phyloP scores from a whole-genome alignment of 139 green algal species.

The Pleodorina starrii region DNA sequence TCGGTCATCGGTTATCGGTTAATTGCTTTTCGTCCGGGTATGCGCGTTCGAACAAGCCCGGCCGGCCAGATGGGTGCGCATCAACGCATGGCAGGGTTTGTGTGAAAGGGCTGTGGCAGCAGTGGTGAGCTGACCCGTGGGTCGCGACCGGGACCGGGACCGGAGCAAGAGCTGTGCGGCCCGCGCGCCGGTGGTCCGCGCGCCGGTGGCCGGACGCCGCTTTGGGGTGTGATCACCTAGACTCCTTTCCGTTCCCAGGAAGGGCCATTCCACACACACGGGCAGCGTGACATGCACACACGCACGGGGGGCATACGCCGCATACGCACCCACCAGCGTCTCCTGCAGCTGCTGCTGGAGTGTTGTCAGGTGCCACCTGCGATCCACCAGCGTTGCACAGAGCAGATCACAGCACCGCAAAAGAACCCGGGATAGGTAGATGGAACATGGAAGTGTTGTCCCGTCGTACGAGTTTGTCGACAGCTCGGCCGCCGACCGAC shows the following conservation, averaged over 20 bases:
- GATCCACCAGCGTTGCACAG: background rate
- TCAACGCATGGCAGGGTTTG: background rate
- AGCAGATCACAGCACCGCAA: background rate
- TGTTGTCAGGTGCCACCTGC: background rate
- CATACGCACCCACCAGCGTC: background rate
- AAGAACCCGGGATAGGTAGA: background rate
- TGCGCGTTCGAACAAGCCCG: too few relatives aligned
- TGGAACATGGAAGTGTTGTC: background rate
- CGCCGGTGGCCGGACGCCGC: too few relatives aligned
- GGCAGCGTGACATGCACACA: too few relatives aligned
- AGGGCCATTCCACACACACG: too few relatives aligned
- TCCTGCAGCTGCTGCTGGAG: constrained; percentile 17
- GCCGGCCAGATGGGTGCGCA: too few relatives aligned
- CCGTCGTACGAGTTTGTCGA: background rate
- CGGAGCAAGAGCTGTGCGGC: background rate
- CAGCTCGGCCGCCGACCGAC: background rate
- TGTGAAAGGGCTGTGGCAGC: background rate
- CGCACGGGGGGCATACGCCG: too few relatives aligned
- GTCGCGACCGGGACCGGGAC: background rate
- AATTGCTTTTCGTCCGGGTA: too few relatives aligned
- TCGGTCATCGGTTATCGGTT: background rate
- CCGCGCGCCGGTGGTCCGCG: too few relatives aligned
- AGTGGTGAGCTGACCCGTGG: background rate
- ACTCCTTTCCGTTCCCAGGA: too few relatives aligned
- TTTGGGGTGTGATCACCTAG: too few relatives aligned